Base-by-base conservation (phyloP, 2,329 filamentous ascomycete genomes). In the Pseudocercospora fuligena region DNA sequence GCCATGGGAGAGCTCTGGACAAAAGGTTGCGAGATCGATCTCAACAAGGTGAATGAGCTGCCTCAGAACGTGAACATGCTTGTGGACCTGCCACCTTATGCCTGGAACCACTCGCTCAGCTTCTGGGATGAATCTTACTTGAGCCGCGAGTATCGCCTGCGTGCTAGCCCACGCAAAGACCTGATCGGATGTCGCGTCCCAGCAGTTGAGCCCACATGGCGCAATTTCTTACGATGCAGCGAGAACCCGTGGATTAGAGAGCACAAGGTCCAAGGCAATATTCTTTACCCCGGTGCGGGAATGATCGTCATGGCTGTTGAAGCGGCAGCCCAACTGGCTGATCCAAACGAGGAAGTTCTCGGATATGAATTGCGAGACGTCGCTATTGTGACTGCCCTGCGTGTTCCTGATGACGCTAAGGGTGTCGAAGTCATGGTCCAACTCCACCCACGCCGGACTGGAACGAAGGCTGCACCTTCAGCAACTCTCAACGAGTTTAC, bases 191-290 rank as follows among this genome's bases (percentile, higher is more conserved):
- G 63, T 33, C 63, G 36, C 8, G 53, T 63, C 16, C 66, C 73
- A 3, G 61, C 16, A 7, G 25, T 43, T 5, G 47, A 60, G 43
- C 68, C 66, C n/a, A 56, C 27, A 27, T 70, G 69, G 69, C 58
- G 67, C 11, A 66, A 66, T 21, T 57, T 67, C 27, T 36, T 70
- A 4, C 59, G 63, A 29, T 31, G 46, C 3, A 57, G 21, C 14
- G 67, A 69, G 27, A 43, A 59, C 11, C 62, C 66, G 16, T 70
- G 69, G 69, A 54, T 70, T 16, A 40, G 53, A 9, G 66, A 70
- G n/a, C 69, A 70, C 53, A 59, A 60, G 6, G 61, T 68, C 23
- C 27, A 61, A 7, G 49, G 43, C 14, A 60, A 54, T 16, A 61
- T 66, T 11, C 47, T 70, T 1, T 65, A 64, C 21, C 68, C 68